Conservation (phyloP, 2,329 filamentous ascomycete species). For the Aspergillus sp. region DNA sequence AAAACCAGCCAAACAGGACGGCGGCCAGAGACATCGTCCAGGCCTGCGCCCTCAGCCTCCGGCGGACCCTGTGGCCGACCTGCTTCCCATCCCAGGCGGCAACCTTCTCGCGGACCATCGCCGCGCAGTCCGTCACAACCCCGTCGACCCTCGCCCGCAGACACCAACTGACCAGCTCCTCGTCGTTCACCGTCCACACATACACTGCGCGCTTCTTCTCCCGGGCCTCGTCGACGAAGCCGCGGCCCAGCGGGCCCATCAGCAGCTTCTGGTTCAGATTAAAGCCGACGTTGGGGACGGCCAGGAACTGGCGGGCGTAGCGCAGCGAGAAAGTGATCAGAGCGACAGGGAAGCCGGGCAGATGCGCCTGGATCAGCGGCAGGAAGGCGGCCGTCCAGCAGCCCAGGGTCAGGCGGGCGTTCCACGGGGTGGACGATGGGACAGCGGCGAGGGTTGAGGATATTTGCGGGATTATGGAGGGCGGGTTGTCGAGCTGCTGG, state of each 20-base stretch:
- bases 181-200: conserved; percentile 80
- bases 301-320: conserved; percentile 63
- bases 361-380: conserved; percentile 49
- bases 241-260: conserved; percentile 55
- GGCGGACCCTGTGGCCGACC: neutral
- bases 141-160: conserved; percentile 61
- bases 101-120: conserved; percentile 14
- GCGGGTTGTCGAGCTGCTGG: conserved; percentile 28
- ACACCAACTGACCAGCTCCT: conserved; percentile 71
- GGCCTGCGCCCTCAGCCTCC: neutral
- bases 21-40: neutral
- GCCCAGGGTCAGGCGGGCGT: conserved; percentile 64
- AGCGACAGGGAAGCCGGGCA: conserved; percentile 27
- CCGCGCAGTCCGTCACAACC: conserved; percentile 77
- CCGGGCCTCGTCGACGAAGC: conserved; percentile 56
- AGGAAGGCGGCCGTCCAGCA: conserved; percentile 72
- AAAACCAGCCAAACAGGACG: neutral
- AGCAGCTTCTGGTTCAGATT: conserved; percentile 65
- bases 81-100: no score
- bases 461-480: conserved; percentile 62
- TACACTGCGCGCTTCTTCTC: conserved; percentile 52
- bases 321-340: conserved; percentile 35
- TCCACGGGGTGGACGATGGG: conserved; percentile 50
- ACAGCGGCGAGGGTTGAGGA: conserved; percentile 53
- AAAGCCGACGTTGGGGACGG: conserved; percentile 50